A percentile compares a stretch with the other conserved stretches of the same genome.
Evolutionary conservation across 1,139 yeast species (phyloP).

Genomic region (Protomyces macrosporus): DNA sequence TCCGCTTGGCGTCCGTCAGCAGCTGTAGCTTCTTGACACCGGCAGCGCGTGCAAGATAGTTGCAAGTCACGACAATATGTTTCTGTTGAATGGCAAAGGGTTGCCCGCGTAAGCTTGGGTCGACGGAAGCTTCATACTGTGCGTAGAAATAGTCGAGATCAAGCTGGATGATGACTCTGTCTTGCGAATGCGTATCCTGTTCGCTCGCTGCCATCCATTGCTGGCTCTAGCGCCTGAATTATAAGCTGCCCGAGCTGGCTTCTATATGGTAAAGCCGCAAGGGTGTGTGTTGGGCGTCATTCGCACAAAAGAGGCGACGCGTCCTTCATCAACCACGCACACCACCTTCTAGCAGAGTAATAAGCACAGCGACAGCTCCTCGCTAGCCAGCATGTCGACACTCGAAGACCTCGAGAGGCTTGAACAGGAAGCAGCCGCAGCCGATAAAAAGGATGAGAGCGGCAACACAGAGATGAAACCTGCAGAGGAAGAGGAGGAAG

Average conservation of each 20-base stretch:
- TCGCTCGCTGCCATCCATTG: neutral
- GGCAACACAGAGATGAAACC: slow-evolving; percentile 34
- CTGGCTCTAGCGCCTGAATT: neutral
- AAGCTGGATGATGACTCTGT: slow-evolving; percentile 16
- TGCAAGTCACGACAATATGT: slow-evolving; percentile 39
- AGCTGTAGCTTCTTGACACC: slow-evolving; percentile 38
- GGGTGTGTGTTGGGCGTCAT: neutral
- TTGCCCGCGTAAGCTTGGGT: slow-evolving; percentile 35
- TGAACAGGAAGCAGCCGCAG: slow-evolving; percentile 48
- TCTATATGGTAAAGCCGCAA: neutral
- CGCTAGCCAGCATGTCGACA: slow-evolving; percentile 10
- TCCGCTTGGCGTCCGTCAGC: slow-evolving; percentile 34
- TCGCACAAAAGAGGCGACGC: neutral
- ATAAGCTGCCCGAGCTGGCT: neutral
- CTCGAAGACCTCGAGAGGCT: slow-evolving; percentile 22
- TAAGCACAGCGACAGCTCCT: neutral
- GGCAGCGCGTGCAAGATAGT: slow-evolving; percentile 39
- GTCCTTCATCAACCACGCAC: neutral
- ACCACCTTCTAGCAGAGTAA: neutral
- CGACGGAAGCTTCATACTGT: slow-evolving; percentile 35
- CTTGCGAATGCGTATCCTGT: neutral
- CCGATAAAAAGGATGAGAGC: slow-evolving; percentile 37
- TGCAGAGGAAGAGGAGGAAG: slow-evolving; percentile 43
- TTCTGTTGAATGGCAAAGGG: slow-evolving; percentile 42
- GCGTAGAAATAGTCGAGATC: slow-evolving; percentile 26